Evolutionary conservation across 208 protist genomes (phyloP).

Genomic region (Histomonas meleagridis): DNA sequence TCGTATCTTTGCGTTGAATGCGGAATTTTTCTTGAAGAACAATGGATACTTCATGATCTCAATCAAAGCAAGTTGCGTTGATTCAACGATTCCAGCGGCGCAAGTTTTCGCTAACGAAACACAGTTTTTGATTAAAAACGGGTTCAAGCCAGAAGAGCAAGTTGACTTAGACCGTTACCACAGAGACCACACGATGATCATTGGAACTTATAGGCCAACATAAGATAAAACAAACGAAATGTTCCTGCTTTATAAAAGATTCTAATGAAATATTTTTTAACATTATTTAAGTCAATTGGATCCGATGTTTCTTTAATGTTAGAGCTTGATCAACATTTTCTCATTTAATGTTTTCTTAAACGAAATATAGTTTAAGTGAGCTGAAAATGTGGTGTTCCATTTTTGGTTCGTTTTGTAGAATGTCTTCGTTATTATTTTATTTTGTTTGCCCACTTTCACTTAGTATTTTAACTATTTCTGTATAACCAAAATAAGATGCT

Average conservation of each 20-base stretch:
- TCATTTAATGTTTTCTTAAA: too few species aligned
- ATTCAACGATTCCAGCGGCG: slow-evolving; percentile 88
- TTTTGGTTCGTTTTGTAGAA: too few species aligned
- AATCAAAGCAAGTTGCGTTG: slow-evolving; percentile 99
- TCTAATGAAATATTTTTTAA: too few species aligned
- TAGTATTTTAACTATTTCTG: too few species aligned
- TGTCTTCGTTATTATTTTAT: too few species aligned
- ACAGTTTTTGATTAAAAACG: slow-evolving; percentile 80
- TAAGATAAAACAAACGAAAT: background rate
- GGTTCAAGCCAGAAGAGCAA: slow-evolving; percentile 91
- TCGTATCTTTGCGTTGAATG: slow-evolving; percentile 95
- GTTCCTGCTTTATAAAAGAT: background rate
- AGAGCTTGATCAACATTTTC: too few species aligned
- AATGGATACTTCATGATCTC: slow-evolving; percentile 97
- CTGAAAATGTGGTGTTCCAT: too few species aligned
- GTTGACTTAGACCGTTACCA: slow-evolving; percentile 96
- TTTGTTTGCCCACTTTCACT: too few species aligned
- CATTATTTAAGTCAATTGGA: too few species aligned
- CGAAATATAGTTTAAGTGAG: too few species aligned
- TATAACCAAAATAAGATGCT: too few species aligned
- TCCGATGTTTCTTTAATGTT: too few species aligned
- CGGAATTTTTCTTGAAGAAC: slow-evolving; percentile 94
- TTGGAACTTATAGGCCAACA: slow-evolving; percentile 38
- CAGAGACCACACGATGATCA: slow-evolving; percentile 92
- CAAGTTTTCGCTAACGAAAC: slow-evolving; percentile 92